phyloP scores from a whole-genome alignment of 441 rosid species.

The Arabidopsis lyrata region DNA sequence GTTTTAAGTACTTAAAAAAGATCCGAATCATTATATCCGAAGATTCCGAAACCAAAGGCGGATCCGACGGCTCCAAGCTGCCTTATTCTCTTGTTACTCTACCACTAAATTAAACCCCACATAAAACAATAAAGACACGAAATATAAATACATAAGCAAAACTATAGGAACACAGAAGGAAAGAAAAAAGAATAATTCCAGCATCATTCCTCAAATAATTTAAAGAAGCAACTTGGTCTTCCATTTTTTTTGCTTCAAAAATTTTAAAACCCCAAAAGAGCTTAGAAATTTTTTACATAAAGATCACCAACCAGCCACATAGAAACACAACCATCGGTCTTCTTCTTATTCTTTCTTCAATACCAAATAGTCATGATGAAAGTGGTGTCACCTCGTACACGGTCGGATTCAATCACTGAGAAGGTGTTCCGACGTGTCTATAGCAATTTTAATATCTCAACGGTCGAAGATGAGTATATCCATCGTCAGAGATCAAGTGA shows the following conservation, averaged over 20 bases:
- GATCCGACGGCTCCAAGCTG: constrained; percentile 47
- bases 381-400: constrained; percentile 63
- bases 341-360: neutral
- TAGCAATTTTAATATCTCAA: constrained; percentile 47
- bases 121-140: constrained; percentile 34
- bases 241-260: constrained; percentile 27
- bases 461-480: constrained; percentile 14
- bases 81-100: constrained; percentile 29
- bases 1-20: constrained; percentile 39
- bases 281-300: neutral
- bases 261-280: neutral
- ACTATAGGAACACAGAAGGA: constrained; percentile 31
- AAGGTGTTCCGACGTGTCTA: constrained; percentile 69
- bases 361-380: constrained; percentile 51
- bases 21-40: constrained; percentile 72
- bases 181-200: constrained; percentile 41
- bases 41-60: constrained; percentile 66
- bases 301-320: constrained; percentile 35
- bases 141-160: constrained; percentile 41
- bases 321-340: constrained; percentile 31
- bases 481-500: constrained; percentile 31
- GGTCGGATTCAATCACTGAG: constrained; percentile 55
- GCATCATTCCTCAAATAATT: constrained; percentile 43
- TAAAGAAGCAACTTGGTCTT: constrained; percentile 44
- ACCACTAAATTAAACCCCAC: constrained; percentile 32